Base-by-base conservation (phyloP, 2,329 filamentous ascomycete genomes). In the Pseudophaeomoniella oleicola region DNA sequence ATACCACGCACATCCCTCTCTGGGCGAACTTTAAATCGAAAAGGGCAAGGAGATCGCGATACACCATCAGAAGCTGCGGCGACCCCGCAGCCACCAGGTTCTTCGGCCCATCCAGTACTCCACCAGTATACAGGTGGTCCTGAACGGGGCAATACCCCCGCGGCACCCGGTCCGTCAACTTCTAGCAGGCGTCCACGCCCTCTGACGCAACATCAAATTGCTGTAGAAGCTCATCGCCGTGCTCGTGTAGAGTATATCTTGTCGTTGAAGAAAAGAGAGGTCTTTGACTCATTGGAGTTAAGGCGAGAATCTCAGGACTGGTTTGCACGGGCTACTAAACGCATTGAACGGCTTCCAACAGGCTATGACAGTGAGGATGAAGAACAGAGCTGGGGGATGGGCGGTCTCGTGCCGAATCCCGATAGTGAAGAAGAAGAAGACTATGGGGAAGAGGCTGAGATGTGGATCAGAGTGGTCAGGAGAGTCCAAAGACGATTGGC, bases 181-280 rank as follows among this genome's bases (percentile, higher is more conserved):
- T 54, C 34, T 46, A 50, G 2, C 54, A 56, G 37, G 47, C 54
- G 14, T 50, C 53, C 62, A 11, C 57, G 63, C 13, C 63, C 64
- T 6, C 53, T 66, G 30, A 67, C 64, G 2, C 62, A 66, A 36
- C 64, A 67, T 38, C 64, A 67, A 38, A 52, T 65, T 36, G 64
- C 64, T 15, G 57, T 67, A 4, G 63, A 66, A 41, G 59, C 64
- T 36, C 64, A 67, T 39, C 56, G 62, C 19, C 60, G 59, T 37
- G 58, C 64, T 41, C 60, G 63, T 5, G 60, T 67, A 38, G 61
- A 65, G 16, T 64, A 66, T 44, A 50, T 64, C 5, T 50, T 67
- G 10, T 55, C 57, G 16, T 59, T 62, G 41, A 58, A 62, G 27
- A 58, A 56, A 39, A 47, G 43, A 27, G 55, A 59, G 13, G 53